Percentiles rank a stretch among this genome's conserved stretches.
Conservation (phyloP, 2,329 filamentous ascomycete genomes). For the Epichloe uncinata region DNA sequence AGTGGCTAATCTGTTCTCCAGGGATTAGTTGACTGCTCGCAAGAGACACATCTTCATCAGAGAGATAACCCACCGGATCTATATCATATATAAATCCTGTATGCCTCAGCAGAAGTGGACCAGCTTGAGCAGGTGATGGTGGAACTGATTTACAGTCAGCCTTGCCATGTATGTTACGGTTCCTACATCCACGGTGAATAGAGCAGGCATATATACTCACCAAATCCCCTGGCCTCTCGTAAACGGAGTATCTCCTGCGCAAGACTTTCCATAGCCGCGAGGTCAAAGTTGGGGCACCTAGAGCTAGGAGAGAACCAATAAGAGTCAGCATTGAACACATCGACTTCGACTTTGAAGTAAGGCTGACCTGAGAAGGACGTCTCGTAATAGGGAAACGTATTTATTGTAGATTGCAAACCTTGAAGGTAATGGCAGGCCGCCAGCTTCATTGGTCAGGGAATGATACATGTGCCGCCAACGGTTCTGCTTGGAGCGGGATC, state of each 20-base stretch:
- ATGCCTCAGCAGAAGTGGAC: constrained; percentile 19
- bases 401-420: constrained; percentile 44
- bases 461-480: constrained; percentile 49
- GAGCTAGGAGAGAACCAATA: background rate
- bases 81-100: constrained; percentile 14
- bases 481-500: constrained; percentile 29
- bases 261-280: constrained; percentile 38
- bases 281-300: constrained; percentile 37
- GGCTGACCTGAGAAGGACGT: constrained; percentile 36
- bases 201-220: constrained; percentile 20
- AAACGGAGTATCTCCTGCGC: constrained; percentile 36
- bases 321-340: constrained; percentile 7
- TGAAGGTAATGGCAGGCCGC: constrained; percentile 35
- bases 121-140: constrained; percentile 22
- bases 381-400: constrained; percentile 35
- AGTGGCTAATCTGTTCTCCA: constrained; percentile 35
- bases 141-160: background rate
- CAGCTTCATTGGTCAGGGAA: constrained; percentile 37
- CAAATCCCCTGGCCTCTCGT: constrained; percentile 38
- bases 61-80: constrained; percentile 12
- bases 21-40: background rate
- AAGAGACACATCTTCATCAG: background rate
- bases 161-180: background rate
- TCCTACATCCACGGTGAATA: background rate
- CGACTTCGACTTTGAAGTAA: background rate